Evolutionary conservation across 2,329 filamentous ascomycete species (phyloP), one percentile per base, ranked within the genome.

Genomic region (Alternaria burnsii): DNA sequence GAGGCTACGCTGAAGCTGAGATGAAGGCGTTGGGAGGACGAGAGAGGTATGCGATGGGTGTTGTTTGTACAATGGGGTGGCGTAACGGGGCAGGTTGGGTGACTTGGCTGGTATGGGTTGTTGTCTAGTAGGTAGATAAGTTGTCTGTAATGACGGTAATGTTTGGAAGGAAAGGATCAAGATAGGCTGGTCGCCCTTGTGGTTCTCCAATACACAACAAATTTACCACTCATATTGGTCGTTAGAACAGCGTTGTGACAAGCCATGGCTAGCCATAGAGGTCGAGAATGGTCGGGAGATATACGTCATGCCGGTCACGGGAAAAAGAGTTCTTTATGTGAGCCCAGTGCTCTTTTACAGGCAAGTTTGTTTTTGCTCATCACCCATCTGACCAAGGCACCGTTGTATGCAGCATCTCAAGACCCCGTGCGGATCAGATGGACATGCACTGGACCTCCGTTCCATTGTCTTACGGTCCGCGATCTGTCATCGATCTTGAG

Each of bases 401-500:
- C 18, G 30, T 32, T 48, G 46, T 36, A 18, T 30, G 28, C 28
- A 48, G 46, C 1, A 48, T 36, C 46, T 34, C 18, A 5, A 36
- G 28, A 22, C 46, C 46, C 18, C 36, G 46, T 48, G 46, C 30
- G 30, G 46, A 48, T 48, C 30, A 9, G 12, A 48, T 48, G 46
- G 30, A 5, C 44, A 48, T 18, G 30, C 20, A 36, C 46, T 48
- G 46, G 30, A 22, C 46, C 30, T 48, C 46, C 46, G 18, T 50
- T 26, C 32, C 20, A 20, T 4, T 20, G 40, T 10, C 46, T 3
- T 18, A 30, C 20, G 24, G 24, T 36, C 16, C 0, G 46, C 32
- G 30, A 50, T 50, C 32, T 36, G 46, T 50, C 46, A 50, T 50
- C 46, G 32, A 38, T 38, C 30, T n/a, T 11, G 46, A 50, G 32